Evolutionary conservation across 805 yeast genomes (phyloP).

Genomic region (Wickerhamomyces rabaulensis): DNA sequence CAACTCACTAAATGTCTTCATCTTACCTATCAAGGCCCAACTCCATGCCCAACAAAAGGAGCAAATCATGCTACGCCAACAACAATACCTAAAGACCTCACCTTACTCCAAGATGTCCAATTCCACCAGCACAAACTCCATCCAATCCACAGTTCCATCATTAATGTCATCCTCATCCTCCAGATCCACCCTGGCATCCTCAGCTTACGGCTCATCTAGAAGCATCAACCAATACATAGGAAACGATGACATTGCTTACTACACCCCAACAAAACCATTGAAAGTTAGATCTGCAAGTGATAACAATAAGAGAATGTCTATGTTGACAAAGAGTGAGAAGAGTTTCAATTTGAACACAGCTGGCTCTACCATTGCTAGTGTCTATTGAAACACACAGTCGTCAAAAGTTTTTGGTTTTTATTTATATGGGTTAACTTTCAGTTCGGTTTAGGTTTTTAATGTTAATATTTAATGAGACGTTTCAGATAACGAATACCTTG

Average conservation of each 20-base stretch:
- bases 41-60: conserved; percentile 20
- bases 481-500: too few species aligned
- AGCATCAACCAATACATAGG: conserved; percentile 3
- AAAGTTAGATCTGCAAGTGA: conserved; percentile 19
- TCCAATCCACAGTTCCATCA: conserved; percentile 31
- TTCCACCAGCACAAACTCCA: conserved; percentile 21
- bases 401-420: background rate
- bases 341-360: conserved; percentile 6
- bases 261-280: conserved; percentile 15
- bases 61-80: conserved; percentile 21
- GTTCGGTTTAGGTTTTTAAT: background rate
- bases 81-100: conserved; percentile 15
- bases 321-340: conserved; percentile 7
- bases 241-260: conserved; percentile 6
- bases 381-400: background rate
- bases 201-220: conserved; percentile 18
- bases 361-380: background rate
- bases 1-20: conserved; percentile 66
- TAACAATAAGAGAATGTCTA: conserved; percentile 4
- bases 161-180: conserved; percentile 36
- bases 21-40: conserved; percentile 59
- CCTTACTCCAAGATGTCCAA: conserved; percentile 9
- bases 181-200: conserved; percentile 29
- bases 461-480: background rate
- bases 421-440: background rate